These are phyloP conservation scores for Aschersonia sp. DNA, from an alignment of 2,329 filamentous ascomycete genomes.

Conservation along the genomic window DNA sequence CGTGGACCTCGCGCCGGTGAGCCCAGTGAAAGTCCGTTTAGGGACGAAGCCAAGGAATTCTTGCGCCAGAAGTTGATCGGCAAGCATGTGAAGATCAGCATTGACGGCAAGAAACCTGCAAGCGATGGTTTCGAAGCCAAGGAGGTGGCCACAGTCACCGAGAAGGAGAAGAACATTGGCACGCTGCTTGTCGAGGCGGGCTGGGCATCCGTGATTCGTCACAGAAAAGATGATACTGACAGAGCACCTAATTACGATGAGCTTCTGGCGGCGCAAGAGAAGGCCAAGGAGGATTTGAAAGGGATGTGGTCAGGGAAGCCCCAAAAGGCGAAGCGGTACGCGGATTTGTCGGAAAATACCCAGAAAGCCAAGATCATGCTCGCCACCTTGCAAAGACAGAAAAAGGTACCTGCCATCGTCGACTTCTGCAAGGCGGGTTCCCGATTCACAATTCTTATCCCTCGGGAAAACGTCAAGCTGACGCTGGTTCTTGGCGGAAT, in stretches of 20 bases:
- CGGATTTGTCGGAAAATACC: slow-evolving; percentile 80
- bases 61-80: slow-evolving; percentile 86
- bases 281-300: slow-evolving; percentile 74
- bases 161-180: slow-evolving; percentile 77
- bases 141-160: slow-evolving; percentile 78
- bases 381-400: slow-evolving; percentile 74
- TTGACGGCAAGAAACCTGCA: slow-evolving; percentile 83
- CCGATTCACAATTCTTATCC: slow-evolving; percentile 81
- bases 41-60: slow-evolving; percentile 91
- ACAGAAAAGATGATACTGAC: slow-evolving; percentile 89
- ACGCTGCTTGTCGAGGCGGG: slow-evolving; percentile 79
- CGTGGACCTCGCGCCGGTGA: slow-evolving; percentile 85
- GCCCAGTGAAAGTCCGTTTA: slow-evolving; percentile 74
- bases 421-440: slow-evolving; percentile 98
- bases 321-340: slow-evolving; percentile 66
- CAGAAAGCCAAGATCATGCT: slow-evolving; percentile 95
- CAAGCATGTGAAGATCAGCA: slow-evolving; percentile 79
- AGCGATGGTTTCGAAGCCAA: slow-evolving; percentile 85
- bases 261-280: slow-evolving; percentile 63
- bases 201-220: slow-evolving; percentile 85
- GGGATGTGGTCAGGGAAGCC: slow-evolving; percentile 92
- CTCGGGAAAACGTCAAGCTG: slow-evolving; percentile 84
- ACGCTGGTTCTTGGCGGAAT: slow-evolving; percentile 92
- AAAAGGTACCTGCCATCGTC: slow-evolving; percentile 82
- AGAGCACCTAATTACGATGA: slow-evolving; percentile 90